Evolutionary conservation across 1,284 basidiomycete genomes (phyloP).

Genomic region (Moniliophthora roreri): DNA sequence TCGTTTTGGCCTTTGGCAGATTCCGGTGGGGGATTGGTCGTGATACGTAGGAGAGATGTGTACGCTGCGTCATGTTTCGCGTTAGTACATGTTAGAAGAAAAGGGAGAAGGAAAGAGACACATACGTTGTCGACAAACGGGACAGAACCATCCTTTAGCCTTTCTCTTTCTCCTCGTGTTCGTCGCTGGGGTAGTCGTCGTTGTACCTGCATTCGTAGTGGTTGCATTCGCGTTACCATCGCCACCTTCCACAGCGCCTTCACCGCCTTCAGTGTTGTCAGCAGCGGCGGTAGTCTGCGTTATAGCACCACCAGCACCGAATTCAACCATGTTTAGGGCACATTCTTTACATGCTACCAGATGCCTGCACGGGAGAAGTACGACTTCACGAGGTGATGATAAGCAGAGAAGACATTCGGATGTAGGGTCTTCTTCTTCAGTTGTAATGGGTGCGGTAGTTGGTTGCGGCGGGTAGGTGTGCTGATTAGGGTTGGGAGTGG

Average conservation of each 20-base stretch:
- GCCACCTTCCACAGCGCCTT: conserved; percentile 19
- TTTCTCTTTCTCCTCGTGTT: conserved; percentile 76
- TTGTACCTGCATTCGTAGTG: conserved; percentile 4
- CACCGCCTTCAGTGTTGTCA: conserved; percentile 18
- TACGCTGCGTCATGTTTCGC: conserved; percentile 55
- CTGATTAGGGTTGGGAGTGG: conserved; percentile 35
- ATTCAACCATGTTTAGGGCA: conserved; percentile 92
- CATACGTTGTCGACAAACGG: conserved; percentile 87
- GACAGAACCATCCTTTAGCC: conserved; percentile 94
- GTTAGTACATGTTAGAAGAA: conserved; percentile 9
- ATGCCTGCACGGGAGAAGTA: conserved; percentile 86
- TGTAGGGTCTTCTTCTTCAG: conserved; percentile 69
- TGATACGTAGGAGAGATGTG: conserved; percentile 82
- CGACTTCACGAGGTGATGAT: conserved; percentile 83
- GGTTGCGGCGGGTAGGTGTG: conserved; percentile 56
- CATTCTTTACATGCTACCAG: conserved; percentile 91
- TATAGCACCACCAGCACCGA: conserved; percentile 86
- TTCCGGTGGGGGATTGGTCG: conserved; percentile 61
- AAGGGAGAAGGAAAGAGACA: conserved; percentile 16
- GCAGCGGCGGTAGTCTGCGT: conserved; percentile 52
- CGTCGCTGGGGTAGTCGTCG: conserved; percentile 26
- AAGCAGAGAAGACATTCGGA: conserved; percentile 90
- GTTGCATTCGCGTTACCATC: neutral
- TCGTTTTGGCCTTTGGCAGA: conserved; percentile 20
- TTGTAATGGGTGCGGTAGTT: conserved; percentile 20